These are phyloP conservation scores for Scutellaria minor DNA, from an alignment of 257 asterid species.

Conservation along the genomic window DNA sequence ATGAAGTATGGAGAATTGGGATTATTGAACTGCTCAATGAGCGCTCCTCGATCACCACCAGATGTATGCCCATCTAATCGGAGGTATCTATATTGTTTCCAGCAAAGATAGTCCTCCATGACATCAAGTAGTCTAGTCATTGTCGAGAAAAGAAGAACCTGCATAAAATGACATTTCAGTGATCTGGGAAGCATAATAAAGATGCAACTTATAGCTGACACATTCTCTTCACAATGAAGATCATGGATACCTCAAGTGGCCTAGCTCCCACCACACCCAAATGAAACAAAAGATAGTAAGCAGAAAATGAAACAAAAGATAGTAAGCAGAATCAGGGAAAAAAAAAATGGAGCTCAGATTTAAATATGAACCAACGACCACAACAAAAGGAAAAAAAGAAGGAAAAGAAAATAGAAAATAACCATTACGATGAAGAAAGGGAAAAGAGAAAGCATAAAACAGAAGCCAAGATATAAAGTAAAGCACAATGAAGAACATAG, in stretches of 20 bases:
- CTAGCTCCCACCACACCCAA: neutral
- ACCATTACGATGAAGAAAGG: too few species aligned
- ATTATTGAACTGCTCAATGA: conserved; percentile 81
- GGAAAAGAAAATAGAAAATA: conserved; percentile 10
- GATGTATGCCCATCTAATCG: conserved; percentile 99
- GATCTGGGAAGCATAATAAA: conserved; percentile 14
- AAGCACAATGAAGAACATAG: neutral
- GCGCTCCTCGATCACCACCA: conserved; percentile 98
- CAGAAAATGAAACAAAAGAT: conserved; percentile 4
- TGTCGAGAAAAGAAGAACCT: conserved; percentile 98
- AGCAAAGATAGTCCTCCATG: conserved; percentile 96
- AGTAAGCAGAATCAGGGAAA: neutral
- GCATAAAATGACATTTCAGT: conserved; percentile 31
- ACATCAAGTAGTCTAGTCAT: conserved; percentile 99
- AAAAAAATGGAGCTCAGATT: conserved; percentile 12
- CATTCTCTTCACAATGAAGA: conserved; percentile 28
- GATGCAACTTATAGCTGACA: conserved; percentile 20
- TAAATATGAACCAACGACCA: neutral
- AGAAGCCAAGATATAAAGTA: conserved; percentile 4
- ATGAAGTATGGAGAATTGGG: conserved; percentile 91
- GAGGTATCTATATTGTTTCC: conserved; percentile 92
- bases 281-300: conserved; percentile 1
- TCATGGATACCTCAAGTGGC: conserved; percentile 1
- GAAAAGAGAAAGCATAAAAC: neutral
- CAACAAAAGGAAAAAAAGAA: neutral